A percentile compares a stretch with the other conserved stretches of the same genome.
Evolutionary conservation across 164 flowering plant species (phyloP).

Genomic region (Kalanchoe fedtschenkoi): DNA sequence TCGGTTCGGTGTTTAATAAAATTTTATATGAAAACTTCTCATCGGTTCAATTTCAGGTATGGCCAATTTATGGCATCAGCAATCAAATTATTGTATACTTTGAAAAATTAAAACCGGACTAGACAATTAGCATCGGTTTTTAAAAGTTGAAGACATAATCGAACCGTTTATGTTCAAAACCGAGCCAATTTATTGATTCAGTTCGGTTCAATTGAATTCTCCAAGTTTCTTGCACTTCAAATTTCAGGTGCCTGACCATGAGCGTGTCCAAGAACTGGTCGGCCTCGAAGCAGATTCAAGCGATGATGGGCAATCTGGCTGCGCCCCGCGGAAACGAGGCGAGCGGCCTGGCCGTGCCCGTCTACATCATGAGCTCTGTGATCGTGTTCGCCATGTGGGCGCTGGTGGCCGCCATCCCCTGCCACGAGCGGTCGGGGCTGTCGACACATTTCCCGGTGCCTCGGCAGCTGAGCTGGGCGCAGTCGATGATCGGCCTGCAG

Average conservation of each 20-base stretch:
- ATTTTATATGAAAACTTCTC: too few species aligned
- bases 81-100: too few species aligned
- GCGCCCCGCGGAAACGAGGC: constrained; percentile 58
- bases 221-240: too few species aligned
- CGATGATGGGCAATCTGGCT: constrained; percentile 47
- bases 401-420: constrained; percentile 60
- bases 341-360: constrained; percentile 35
- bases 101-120: too few species aligned
- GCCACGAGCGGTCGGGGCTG: constrained; percentile 61
- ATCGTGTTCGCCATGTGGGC: constrained; percentile 67
- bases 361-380: constrained; percentile 55
- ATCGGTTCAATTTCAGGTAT: too few species aligned
- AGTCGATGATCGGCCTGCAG: constrained; percentile 45
- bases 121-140: too few species aligned
- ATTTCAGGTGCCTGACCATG: constrained; percentile 35
- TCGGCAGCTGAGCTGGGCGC: constrained; percentile 53
- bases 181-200: too few species aligned
- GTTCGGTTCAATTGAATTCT: too few species aligned
- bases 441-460: constrained; percentile 39
- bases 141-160: too few species aligned
- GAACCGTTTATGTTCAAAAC: too few species aligned
- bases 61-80: too few species aligned
- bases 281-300: constrained; percentile 70
- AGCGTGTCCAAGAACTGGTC: constrained; percentile 58
- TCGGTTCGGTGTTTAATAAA: too few species aligned